Base-by-base conservation (phyloP, 2,329 filamentous ascomycete genomes). In the Aspergillus fructus region DNA sequence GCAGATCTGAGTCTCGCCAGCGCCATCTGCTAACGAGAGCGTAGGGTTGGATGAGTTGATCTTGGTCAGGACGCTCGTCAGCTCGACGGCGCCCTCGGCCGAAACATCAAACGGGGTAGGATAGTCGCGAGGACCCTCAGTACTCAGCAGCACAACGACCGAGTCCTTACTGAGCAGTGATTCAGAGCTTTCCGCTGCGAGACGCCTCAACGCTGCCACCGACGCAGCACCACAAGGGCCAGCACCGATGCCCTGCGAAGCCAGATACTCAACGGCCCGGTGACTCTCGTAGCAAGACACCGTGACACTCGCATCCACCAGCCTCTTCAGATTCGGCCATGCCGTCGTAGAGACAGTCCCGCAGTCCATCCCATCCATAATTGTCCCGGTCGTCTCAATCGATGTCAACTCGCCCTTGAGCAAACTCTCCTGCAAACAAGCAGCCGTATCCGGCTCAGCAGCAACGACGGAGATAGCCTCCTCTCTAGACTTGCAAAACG, bases 281-380 rank as follows among this genome's bases (percentile, higher is more conserved):
- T 91, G 88, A 0, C 83, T 79, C 58, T 91, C 86, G 12, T 71
- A 68, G 62, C 90, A 88, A 0, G 81, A 83, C 0, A 92, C 79
- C 0, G 81, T 82, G 0, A 87, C 71, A 52, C 81, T 83, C 1
- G 81, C 83, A 72, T 89, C 85, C 0, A 90, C 79, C 0, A 85
- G 83, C 0, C 75, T 67, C 7, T 76, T 71, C 3, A 93, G 68
- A 0, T 85, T 67, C 0, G 84, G 78, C 86, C 88, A 93, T 0
- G 88, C 86, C 0, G 81, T 84, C 0, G 77, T 77, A 0, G 88
- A 90, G 0, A 89, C 79, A 0, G 86, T 89, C 0, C 88, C 88
- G 59, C 89, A 92, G 62, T 89, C 85, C 76, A 92, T 83, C 0
- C 89, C 89, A 40, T 82, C 81, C 88, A 92, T 91, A 64, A 90